Evolutionary conservation across 768 basidiomycete species (phyloP).

Genomic region (Arthromyces matolae): DNA sequence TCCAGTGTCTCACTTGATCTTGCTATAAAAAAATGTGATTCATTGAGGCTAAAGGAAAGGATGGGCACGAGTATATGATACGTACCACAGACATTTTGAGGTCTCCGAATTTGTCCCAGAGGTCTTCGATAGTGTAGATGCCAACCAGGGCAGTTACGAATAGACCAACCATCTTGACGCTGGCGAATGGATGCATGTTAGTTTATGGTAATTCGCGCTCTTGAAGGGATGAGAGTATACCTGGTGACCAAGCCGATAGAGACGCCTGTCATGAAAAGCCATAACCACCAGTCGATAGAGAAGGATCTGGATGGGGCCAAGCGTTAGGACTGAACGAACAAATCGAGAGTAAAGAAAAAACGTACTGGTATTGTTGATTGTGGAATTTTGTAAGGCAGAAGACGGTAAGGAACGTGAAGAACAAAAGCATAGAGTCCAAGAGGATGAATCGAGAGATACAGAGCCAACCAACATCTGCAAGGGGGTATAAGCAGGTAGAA

Average conservation of each 20-base stretch:
- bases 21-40: too few species aligned
- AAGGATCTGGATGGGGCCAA: conserved; percentile 60
- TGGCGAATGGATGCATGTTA: conserved; percentile 29
- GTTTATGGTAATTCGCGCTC: background rate
- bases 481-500: background rate
- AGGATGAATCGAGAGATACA: conserved; percentile 97
- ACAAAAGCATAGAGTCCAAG: conserved; percentile 96
- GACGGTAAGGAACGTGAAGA: conserved; percentile 97
- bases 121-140: conserved; percentile 93
- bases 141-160: conserved; percentile 96
- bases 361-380: conserved; percentile 92
- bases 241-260: conserved; percentile 96
- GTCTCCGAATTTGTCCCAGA: conserved; percentile 99
- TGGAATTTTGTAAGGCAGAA: conserved; percentile 96
- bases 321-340: conserved; percentile 5
- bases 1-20: conserved; percentile 89
- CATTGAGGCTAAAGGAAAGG: conserved; percentile 1
- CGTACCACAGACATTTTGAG: conserved; percentile 85
- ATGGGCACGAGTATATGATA: conserved; percentile 8
- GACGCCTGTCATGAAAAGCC: conserved; percentile 88
- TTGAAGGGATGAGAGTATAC: conserved; percentile 31
- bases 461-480: conserved; percentile 91
- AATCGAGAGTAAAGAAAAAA: too few species aligned
- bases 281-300: conserved; percentile 96
- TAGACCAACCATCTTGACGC: conserved; percentile 94